phyloP scores from a whole-genome alignment of 352 stramenopile species.

The Globisporangium radiosum region DNA sequence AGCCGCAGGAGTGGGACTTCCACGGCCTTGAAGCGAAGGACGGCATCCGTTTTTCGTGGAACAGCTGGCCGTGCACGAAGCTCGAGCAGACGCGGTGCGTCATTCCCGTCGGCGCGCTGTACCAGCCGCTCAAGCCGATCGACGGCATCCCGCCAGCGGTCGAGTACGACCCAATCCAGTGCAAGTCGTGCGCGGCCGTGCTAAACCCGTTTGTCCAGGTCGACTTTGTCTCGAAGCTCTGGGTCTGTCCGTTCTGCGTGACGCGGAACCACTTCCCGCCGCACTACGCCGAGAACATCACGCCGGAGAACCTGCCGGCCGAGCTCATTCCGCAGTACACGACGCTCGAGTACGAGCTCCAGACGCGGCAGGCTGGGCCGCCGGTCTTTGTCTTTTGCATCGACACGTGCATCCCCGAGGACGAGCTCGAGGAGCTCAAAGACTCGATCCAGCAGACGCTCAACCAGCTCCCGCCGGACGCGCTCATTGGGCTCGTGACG shows the following conservation, averaged over 20 bases:
- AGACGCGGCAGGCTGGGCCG: conserved; percentile 88
- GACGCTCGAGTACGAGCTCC: conserved; percentile 99
- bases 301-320: conserved; percentile 96
- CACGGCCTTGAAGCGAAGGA: conserved; percentile 83
- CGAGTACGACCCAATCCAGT: conserved; percentile 98
- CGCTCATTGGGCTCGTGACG: conserved; percentile 97
- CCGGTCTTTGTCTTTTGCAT: conserved; percentile 98
- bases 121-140: conserved; percentile 98
- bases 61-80: conserved; percentile 96
- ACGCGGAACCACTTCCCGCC: conserved; percentile 98
- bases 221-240: conserved; percentile 98
- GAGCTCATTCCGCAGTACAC: conserved; percentile 99
- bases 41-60: conserved; percentile 97
- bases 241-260: conserved; percentile 99
- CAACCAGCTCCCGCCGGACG: conserved; percentile 96
- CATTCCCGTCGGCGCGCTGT: conserved; percentile 91
- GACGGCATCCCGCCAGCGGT: conserved; percentile 90
- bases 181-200: conserved; percentile 95
- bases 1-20: conserved; percentile 84
- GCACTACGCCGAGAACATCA: conserved; percentile 95
- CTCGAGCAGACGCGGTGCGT: conserved; percentile 97
- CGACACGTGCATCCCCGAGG: conserved; percentile 96
- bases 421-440: conserved; percentile 97
- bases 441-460: conserved; percentile 98
- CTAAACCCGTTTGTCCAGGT: conserved; percentile 99